Evolutionary conservation across 2,329 filamentous ascomycete species (phyloP), one percentile per base, ranked within the genome.

Genomic region (Fusarium sp.): DNA sequence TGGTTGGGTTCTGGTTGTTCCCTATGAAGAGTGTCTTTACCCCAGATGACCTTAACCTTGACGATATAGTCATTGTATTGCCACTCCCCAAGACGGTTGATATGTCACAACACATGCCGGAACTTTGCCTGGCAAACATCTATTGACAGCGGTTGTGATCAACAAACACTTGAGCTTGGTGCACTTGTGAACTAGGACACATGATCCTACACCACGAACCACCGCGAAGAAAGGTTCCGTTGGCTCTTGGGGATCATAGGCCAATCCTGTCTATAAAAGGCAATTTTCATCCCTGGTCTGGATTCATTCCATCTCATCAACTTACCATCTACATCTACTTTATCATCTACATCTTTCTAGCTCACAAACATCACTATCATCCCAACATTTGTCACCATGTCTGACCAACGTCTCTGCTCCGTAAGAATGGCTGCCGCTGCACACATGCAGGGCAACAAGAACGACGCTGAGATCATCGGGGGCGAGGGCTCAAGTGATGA

Each of bases 51-150:
- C 2, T 9, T 7, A 7, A 48, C 10, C 6, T 44, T 12, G 1
- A 44, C 18, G 16, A 25, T 42, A 42, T 15, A 25, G 6, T 0
- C 1, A 11, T 2, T 42, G 0, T 1, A 42, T 18, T 1, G n/a
- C 0, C 15, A 42, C 15, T 11, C 10, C 25, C 25, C 27, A 27
- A 21, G 21, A 7, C 15, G 23, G n/a, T 49, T 8, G 31, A 37
- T 6, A 25, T 37, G 48, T 21, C 48, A 37, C n/a, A 51, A 3
- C 10, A 25, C 48, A 51, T 37, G 31, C 48, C 48, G 4, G 35
- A 75, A 76, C 11, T 81, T 77, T 57, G 82, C 16, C 10, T 67
- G 42, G 41, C 31, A n/a, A n/a, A 39, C 15, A 65, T 66, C 19
- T 27, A 11, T 31, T 29, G 25, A 46, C 18, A 21, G 41, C 9